These are phyloP conservation scores for Biscutella laevigata DNA, from an alignment of 441 rosid genomes.

Conservation along the genomic window DNA sequence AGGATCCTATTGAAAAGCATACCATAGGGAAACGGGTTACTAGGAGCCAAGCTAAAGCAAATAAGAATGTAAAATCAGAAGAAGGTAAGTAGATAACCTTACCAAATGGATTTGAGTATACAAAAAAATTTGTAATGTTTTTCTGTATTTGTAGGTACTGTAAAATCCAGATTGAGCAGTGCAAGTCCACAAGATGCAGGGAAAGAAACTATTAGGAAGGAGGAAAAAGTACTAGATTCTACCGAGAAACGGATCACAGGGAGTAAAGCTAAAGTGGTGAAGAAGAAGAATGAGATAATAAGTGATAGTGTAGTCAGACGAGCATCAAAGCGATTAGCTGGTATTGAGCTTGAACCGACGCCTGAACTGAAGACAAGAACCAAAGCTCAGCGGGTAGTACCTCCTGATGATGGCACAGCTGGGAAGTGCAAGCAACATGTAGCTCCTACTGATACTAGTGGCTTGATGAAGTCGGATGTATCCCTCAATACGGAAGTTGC, in stretches of 20 bases:
- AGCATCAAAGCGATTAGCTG: slow-evolving; percentile 85
- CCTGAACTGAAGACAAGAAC: slow-evolving; percentile 46
- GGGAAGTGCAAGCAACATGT: slow-evolving; percentile 10
- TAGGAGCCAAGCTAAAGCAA: slow-evolving; percentile 28
- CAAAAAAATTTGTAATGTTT: neutral
- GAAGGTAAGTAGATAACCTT: neutral
- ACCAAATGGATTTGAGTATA: neutral
- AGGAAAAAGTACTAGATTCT: slow-evolving; percentile 28
- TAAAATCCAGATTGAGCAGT: slow-evolving; percentile 21
- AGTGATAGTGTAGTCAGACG: slow-evolving; percentile 39
- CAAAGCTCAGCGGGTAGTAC: slow-evolving; percentile 30
- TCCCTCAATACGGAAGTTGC: slow-evolving; percentile 5
- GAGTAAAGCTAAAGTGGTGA: slow-evolving; percentile 24
- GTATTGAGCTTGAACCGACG: slow-evolving; percentile 54
- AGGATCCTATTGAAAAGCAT: slow-evolving; percentile 8
- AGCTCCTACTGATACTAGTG: neutral
- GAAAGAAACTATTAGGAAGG: slow-evolving; percentile 24
- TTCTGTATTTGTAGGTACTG: slow-evolving; percentile 1
- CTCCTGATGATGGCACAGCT: neutral
- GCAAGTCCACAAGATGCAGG: slow-evolving; percentile 22
- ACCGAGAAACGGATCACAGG: slow-evolving; percentile 15
- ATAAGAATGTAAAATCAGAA: slow-evolving; percentile 13
- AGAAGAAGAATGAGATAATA: slow-evolving; percentile 7
- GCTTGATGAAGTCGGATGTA: neutral
- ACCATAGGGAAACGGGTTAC: slow-evolving; percentile 19